A percentile compares a stretch with the other conserved stretches of the same genome.
Conservation (phyloP, 2,329 filamentous ascomycete species). For the Hypoxylon sp. region DNA sequence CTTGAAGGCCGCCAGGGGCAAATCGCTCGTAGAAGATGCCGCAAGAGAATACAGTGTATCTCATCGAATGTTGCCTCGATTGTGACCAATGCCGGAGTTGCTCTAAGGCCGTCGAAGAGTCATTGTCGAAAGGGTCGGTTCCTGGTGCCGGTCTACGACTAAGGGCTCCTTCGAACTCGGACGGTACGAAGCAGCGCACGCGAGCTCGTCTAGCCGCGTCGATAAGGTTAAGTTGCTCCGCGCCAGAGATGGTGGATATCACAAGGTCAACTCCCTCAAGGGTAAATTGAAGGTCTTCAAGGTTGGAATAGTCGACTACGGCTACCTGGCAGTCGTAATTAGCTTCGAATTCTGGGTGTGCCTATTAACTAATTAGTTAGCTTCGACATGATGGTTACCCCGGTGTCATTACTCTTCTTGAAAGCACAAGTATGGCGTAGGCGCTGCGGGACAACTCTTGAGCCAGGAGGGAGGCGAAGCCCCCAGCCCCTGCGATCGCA, state of each 20-base stretch:
- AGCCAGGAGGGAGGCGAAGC: slow-evolving; percentile 70
- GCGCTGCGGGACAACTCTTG: slow-evolving; percentile 74
- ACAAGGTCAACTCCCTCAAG: slow-evolving; percentile 81
- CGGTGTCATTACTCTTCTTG: slow-evolving; percentile 68
- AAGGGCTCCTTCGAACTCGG: slow-evolving; percentile 80
- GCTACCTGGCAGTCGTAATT: slow-evolving; percentile 75
- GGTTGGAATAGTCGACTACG: slow-evolving; percentile 75
- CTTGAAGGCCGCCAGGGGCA: slow-evolving; percentile 74
- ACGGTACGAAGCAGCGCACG: slow-evolving; percentile 79
- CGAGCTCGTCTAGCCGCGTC: slow-evolving; percentile 75
- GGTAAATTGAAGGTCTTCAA: slow-evolving; percentile 71
- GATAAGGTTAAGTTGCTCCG: slow-evolving; percentile 78
- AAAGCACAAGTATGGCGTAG: slow-evolving; percentile 79
- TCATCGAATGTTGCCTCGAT: slow-evolving; percentile 66
- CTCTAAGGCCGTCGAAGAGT: slow-evolving; percentile 68
- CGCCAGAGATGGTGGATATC: slow-evolving; percentile 79
- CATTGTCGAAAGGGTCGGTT: slow-evolving; percentile 73
- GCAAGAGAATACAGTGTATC: slow-evolving; percentile 79
- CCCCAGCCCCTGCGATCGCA: slow-evolving; percentile 73
- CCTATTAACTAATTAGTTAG: slow-evolving; percentile 57
- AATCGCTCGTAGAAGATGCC: slow-evolving; percentile 84
- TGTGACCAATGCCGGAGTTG: slow-evolving; percentile 64
- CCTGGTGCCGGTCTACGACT: slow-evolving; percentile 62
- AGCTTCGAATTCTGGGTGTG: slow-evolving; percentile 67
- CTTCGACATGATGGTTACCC: background rate